Percentiles rank a stretch among this genome's conserved stretches.
phyloP scores from a whole-genome alignment of 2,329 filamentous ascomycete genomes.

The Metarhizium album region DNA sequence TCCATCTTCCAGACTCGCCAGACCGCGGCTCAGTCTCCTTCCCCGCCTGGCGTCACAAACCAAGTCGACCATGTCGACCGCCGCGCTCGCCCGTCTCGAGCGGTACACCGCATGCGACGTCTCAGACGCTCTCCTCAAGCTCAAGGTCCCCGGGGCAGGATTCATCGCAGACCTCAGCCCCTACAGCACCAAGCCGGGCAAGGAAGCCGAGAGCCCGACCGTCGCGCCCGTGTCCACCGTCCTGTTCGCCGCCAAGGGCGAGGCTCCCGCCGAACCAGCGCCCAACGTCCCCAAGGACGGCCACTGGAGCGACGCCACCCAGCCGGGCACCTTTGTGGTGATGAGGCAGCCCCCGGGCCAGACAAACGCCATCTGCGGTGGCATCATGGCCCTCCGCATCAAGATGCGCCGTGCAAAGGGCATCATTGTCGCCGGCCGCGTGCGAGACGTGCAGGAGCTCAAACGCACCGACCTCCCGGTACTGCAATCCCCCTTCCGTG shows the following conservation, averaged over 20 bases:
- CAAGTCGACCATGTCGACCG: conserved; percentile 6
- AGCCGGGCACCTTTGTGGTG: conserved; percentile 50
- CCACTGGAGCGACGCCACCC: conserved; percentile 59
- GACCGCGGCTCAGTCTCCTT: background rate
- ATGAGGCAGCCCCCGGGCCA: conserved; percentile 56
- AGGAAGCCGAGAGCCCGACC: conserved; percentile 17
- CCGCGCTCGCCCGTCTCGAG: conserved; percentile 18
- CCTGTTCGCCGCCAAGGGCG: conserved; percentile 50
- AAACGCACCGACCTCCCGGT: conserved; percentile 44
- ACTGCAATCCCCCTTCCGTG: conserved; percentile 22
- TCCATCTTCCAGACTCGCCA: background rate
- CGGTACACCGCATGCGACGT: conserved; percentile 45
- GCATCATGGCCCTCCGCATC: conserved; percentile 65
- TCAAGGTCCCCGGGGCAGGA: conserved; percentile 55
- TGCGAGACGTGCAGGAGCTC: conserved; percentile 55
- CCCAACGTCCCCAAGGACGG: conserved; percentile 45
- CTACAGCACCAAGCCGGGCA: conserved; percentile 18
- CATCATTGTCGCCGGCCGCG: conserved; percentile 56
- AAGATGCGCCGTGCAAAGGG: conserved; percentile 48
- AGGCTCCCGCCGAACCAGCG: conserved; percentile 18
- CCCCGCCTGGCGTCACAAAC: background rate
- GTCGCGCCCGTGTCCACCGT: conserved; percentile 50
- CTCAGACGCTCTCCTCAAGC: conserved; percentile 62
- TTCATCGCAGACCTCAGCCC: conserved; percentile 48
- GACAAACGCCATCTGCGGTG: conserved; percentile 62